These are phyloP conservation scores for Phoma sp. DNA, from an alignment of 2,329 filamentous ascomycete genomes.

Conservation along the genomic window DNA sequence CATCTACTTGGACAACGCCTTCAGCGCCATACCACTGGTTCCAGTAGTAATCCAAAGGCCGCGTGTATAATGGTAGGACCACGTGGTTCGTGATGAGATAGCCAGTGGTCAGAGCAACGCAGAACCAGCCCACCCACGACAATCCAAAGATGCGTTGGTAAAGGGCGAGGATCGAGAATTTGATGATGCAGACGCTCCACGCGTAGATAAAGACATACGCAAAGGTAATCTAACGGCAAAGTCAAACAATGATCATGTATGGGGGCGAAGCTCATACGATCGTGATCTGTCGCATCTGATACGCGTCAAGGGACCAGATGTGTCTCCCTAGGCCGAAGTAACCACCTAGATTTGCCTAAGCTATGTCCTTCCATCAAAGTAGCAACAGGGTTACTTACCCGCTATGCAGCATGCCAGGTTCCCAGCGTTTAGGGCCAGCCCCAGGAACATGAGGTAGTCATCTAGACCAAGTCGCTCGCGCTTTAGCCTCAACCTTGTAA, in stretches of 20 bases:
- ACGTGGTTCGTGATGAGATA: conserved; percentile 30
- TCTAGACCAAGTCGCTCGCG: conserved; percentile 25
- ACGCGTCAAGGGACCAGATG: conserved; percentile 29
- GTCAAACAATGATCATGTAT: background rate
- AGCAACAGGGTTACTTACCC: conserved; percentile 7
- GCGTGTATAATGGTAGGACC: conserved; percentile 27
- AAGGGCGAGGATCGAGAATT: conserved; percentile 34
- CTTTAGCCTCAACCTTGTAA: conserved; percentile 28
- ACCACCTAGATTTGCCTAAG: conserved; percentile 14
- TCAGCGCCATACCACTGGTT: conserved; percentile 27
- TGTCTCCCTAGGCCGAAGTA: conserved; percentile 35
- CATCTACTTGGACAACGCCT: conserved; percentile 24
- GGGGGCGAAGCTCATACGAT: conserved; percentile 19
- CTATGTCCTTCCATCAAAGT: background rate
- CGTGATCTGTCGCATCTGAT: conserved; percentile 34
- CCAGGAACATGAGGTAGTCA: conserved; percentile 34
- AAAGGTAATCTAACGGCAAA: conserved; percentile 31
- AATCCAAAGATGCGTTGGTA: conserved; percentile 38
- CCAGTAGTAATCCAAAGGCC: conserved; percentile 29
- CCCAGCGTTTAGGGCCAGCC: conserved; percentile 27
- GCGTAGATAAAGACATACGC: conserved; percentile 36
- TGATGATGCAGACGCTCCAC: conserved; percentile 36
- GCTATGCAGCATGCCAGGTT: conserved; percentile 36
- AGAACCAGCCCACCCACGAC: conserved; percentile 31
- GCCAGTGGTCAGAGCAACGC: conserved; percentile 23